These are phyloP conservation scores for Cyclostephanos invisitatus DNA, from an alignment of 108 stramenopile species.

Conservation along the genomic window DNA sequence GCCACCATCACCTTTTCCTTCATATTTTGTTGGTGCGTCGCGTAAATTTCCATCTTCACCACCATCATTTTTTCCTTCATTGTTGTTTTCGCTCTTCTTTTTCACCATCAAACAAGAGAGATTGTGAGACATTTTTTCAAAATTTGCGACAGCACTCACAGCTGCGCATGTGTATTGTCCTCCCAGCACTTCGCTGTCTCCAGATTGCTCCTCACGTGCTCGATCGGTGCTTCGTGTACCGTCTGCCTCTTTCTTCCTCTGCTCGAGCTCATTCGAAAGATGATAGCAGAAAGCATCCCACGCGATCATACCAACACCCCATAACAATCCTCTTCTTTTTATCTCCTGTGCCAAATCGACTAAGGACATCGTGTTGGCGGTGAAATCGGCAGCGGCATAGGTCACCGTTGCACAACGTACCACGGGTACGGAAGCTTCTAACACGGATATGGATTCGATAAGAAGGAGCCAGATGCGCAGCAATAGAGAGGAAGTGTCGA, in stretches of 20 bases:
- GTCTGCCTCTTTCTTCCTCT: slow-evolving; percentile 13
- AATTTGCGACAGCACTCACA: slow-evolving; percentile 22
- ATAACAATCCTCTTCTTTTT: slow-evolving; percentile 35
- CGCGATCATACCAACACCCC: slow-evolving; percentile 34
- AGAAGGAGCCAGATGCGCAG: slow-evolving; percentile 26
- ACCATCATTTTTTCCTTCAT: not conserved
- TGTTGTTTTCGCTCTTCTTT: not conserved
- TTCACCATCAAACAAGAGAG: slow-evolving; percentile 17
- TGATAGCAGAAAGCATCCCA: slow-evolving; percentile 36
- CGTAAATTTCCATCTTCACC: not conserved
- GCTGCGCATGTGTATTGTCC: slow-evolving; percentile 34
- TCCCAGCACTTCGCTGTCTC: slow-evolving; percentile 1
- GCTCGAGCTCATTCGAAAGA: slow-evolving; percentile 26
- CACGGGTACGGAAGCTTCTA: slow-evolving; percentile 41
- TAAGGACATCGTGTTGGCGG: slow-evolving; percentile 20
- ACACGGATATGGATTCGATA: slow-evolving; percentile 29
- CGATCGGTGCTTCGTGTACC: slow-evolving; percentile 5
- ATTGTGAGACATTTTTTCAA: slow-evolving; percentile 35
- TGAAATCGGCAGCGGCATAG: slow-evolving; percentile 24
- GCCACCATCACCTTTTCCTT: too few species aligned
- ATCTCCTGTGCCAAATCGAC: slow-evolving; percentile 39
- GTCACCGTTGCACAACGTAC: slow-evolving; percentile 42
- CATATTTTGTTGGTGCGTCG: too few species aligned
- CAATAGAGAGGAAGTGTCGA: slow-evolving; percentile 18
- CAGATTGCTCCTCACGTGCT: not conserved